Conservation (phyloP, 164 flowering plant species). For the Aristolochia fimbriata region DNA sequence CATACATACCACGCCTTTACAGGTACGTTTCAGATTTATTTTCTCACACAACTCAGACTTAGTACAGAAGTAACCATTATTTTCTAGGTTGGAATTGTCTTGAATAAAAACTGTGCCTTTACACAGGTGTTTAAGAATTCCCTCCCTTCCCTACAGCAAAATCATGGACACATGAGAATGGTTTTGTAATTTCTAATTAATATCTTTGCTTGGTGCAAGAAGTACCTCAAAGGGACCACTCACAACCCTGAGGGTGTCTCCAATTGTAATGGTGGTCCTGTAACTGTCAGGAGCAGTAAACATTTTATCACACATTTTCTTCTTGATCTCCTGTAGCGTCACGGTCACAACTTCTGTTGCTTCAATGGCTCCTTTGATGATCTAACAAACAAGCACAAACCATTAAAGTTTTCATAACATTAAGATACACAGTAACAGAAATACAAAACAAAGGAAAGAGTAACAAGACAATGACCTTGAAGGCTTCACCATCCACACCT, state of each 20-base stretch:
- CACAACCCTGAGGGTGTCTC: conserved; percentile 54
- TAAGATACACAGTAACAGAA: background rate
- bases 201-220: background rate
- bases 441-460: background rate
- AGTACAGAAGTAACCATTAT: conserved; percentile 63
- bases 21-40: conserved; percentile 24
- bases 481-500: conserved; percentile 45
- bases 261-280: conserved; percentile 40
- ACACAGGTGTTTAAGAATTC: conserved; percentile 63
- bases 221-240: conserved; percentile 75
- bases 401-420: background rate
- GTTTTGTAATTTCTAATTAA: background rate
- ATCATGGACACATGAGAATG: background rate
- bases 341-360: conserved; percentile 39
- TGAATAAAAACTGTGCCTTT: conserved; percentile 54
- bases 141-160: conserved; percentile 63
- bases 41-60: conserved; percentile 69
- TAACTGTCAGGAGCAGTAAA: conserved; percentile 57
- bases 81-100: conserved; percentile 56
- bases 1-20: conserved; percentile 23
- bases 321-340: conserved; percentile 34
- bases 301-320: conserved; percentile 38
- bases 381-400: conserved; percentile 25
- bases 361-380: conserved; percentile 51
- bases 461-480: conserved; percentile 33